phyloP scores from a whole-genome alignment of 495 filamentous ascomycete genomes.

The Aspergillus nidulans region DNA sequence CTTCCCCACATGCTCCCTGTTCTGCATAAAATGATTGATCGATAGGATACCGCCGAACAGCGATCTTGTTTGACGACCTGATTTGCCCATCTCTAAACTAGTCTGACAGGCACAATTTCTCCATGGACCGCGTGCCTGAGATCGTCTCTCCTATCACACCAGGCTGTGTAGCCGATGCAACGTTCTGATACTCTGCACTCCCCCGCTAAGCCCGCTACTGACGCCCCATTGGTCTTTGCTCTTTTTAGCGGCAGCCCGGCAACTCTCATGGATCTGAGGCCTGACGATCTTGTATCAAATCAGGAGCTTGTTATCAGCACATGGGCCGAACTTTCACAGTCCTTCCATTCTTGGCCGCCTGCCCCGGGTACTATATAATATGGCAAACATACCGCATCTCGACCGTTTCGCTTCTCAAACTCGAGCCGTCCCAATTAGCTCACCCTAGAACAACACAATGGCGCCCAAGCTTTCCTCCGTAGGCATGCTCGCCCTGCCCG shows the following conservation, averaged over 20 bases:
- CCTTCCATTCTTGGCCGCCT: not conserved
- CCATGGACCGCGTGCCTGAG: not conserved
- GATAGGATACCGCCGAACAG: not conserved
- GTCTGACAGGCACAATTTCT: slow-evolving; percentile 5
- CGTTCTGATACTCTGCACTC: slow-evolving; percentile 14
- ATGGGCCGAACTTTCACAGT: slow-evolving; percentile 24
- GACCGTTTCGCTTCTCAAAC: not conserved
- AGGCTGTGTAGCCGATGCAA: slow-evolving; percentile 12
- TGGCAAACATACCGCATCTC: not conserved
- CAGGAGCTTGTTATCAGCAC: slow-evolving; percentile 29
- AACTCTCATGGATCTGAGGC: not conserved
- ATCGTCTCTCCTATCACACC: slow-evolving; percentile 10
- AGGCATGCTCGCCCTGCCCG: slow-evolving; percentile 29
- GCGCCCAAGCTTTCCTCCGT: slow-evolving; percentile 16
- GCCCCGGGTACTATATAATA: slow-evolving; percentile 5
- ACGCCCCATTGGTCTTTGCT: slow-evolving; percentile 15
- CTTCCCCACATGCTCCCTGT: not conserved
- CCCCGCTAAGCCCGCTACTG: not conserved
- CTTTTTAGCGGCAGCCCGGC: slow-evolving; percentile 1
- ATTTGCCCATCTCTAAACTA: slow-evolving; percentile 2
- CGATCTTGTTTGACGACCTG: not conserved
- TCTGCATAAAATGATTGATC: not conserved
- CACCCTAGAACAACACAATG: slow-evolving; percentile 14
- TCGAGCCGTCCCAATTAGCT: not conserved
- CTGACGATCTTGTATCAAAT: slow-evolving; percentile 22